Evolutionary conservation across 495 filamentous ascomycete species (phyloP).

Genomic region (Penicillium coffeae): DNA sequence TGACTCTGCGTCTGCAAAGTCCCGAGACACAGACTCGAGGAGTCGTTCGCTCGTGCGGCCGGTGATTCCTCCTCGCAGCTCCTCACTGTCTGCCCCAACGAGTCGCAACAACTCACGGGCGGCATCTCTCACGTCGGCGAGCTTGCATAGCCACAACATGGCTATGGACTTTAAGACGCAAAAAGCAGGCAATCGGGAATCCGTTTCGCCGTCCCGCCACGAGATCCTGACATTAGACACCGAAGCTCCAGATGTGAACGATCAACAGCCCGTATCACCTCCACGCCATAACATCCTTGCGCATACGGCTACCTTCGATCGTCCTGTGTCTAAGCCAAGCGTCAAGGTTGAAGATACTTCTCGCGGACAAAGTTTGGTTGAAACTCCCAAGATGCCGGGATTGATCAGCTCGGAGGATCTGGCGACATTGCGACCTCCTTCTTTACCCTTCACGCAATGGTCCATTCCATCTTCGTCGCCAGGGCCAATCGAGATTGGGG

Average conservation of each 20-base stretch:
- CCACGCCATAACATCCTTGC: neutral
- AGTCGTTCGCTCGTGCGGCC: conserved; percentile 41
- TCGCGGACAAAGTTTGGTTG: conserved; percentile 9
- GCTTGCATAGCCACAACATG: conserved; percentile 56
- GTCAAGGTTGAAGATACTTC: neutral
- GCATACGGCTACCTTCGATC: neutral
- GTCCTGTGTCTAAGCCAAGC: neutral
- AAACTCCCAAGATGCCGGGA: conserved; percentile 22
- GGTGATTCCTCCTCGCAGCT: conserved; percentile 56
- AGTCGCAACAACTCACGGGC: conserved; percentile 63
- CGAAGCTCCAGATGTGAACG: neutral
- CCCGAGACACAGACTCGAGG: conserved; percentile 23
- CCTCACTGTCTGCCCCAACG: conserved; percentile 68
- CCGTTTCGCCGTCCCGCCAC: conserved; percentile 22
- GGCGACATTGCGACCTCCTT: conserved; percentile 40
- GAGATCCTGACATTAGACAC: conserved; percentile 10
- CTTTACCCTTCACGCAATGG: conserved; percentile 41
- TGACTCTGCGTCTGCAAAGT: conserved; percentile 29
- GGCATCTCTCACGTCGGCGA: conserved; percentile 57
- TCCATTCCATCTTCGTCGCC: conserved; percentile 51
- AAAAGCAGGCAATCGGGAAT: conserved; percentile 19
- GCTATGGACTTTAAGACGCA: conserved; percentile 34
- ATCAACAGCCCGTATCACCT: neutral
- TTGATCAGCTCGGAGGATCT: conserved; percentile 32
- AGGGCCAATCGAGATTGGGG: conserved; percentile 53